A percentile compares a stretch with the other conserved stretches of the same genome.
Conservation (phyloP, 805 yeast species). For the Kuraishia cidri region DNA sequence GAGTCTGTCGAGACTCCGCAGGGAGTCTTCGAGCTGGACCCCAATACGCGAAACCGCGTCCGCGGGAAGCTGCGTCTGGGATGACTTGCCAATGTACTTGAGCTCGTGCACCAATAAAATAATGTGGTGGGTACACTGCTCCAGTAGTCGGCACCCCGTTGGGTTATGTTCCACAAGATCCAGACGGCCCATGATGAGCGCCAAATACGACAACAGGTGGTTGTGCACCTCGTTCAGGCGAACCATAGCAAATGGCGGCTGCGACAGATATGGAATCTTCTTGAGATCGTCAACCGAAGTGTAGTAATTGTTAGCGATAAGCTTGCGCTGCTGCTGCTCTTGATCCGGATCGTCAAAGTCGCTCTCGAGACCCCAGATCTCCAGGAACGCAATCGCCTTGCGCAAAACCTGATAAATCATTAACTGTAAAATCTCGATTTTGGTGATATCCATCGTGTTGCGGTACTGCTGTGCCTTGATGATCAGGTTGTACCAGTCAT, state of each 20-base stretch:
- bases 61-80: slow-evolving; percentile 12
- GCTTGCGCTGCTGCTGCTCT: slow-evolving; percentile 2
- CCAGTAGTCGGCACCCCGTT: slow-evolving; percentile 59
- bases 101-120: slow-evolving; percentile 57
- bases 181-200: slow-evolving; percentile 64
- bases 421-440: slow-evolving; percentile 52
- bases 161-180: slow-evolving; percentile 72
- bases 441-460: slow-evolving; percentile 47
- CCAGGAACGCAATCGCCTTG: slow-evolving; percentile 55
- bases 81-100: slow-evolving; percentile 13
- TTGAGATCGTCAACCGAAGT: slow-evolving; percentile 7
- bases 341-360: slow-evolving; percentile 21
- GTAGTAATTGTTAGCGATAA: slow-evolving; percentile 3
- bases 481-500: slow-evolving; percentile 78
- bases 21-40: slow-evolving; percentile 27
- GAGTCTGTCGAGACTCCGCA: slow-evolving; percentile 49
- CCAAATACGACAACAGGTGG: slow-evolving; percentile 50
- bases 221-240: slow-evolving; percentile 60
- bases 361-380: slow-evolving; percentile 65
- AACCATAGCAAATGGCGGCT: slow-evolving; percentile 54
- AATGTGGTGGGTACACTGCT: slow-evolving; percentile 59
- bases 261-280: slow-evolving; percentile 32
- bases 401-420: slow-evolving; percentile 61
- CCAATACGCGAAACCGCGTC: not conserved
- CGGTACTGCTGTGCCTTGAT: slow-evolving; percentile 68